Evolutionary conservation across 1,284 basidiomycete species (phyloP), one percentile per base, ranked within the genome.

Genomic region (Naganishia sp.): DNA sequence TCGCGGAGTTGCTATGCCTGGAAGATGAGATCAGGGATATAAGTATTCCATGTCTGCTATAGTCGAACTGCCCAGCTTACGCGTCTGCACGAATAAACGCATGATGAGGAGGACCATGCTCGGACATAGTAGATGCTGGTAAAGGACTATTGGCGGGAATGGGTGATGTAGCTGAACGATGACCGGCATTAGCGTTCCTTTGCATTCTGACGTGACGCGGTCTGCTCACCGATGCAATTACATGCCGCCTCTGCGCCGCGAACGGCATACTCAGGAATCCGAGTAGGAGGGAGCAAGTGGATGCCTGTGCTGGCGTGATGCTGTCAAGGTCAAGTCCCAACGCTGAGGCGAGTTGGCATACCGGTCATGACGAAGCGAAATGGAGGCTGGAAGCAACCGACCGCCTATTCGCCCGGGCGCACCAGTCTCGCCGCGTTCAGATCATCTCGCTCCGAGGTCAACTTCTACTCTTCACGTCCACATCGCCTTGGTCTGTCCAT

Each of bases 91-190:
- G 0, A 76, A 69, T 10, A 75, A 61, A 3, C 78, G 75, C 13
- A 71, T 49, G 18, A 76, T 35, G 35, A 79, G 71, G 11, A 77
- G 71, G 46, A 77, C 70, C 45, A 73, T 69, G 60, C 74, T 77
- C 6, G 78, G 77, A 10, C 73, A 70, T 66, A 77, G 75, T 15
- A 79, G 71, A 54, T 79, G 74, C 67, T 79, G 75, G 23, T 67
- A 67, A 28, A 67, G 52, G 31, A 67, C 39, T 25, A 67, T 56
- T 21, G 58, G 52, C 9, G 65, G 65, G 11, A 67, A 50, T 3
- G 47, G 52, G 25, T 67, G 65, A 32, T 54, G 58, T 11, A 60
- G 43, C 60, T 67, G 58, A 7, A 32, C 17, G 18, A 60, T 1
- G 9, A 23, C n/a, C 9, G 23, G 28, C 41, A 9, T 51, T 25